Conservation (phyloP, 2,329 filamentous ascomycete genomes). For the Sclerotinia nivalis region DNA sequence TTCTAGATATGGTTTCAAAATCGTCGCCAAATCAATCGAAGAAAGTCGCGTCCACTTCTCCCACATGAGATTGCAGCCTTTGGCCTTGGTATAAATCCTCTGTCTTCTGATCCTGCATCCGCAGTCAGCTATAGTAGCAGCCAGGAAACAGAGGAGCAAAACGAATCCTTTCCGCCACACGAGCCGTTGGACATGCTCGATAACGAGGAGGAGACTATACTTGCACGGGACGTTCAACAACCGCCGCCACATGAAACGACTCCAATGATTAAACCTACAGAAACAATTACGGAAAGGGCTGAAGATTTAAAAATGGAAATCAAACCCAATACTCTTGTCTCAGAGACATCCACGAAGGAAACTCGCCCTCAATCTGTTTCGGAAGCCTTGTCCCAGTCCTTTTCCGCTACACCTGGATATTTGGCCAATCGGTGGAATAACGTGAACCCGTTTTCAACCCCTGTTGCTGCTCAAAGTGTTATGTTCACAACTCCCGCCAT, state of each 20-base stretch:
- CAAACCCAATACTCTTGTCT: background rate
- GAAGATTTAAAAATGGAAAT: background rate
- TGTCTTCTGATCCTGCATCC: constrained; percentile 39
- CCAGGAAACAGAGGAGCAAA: constrained; percentile 29
- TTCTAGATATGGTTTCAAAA: constrained; percentile 98
- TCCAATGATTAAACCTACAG: background rate
- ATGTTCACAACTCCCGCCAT: constrained; percentile 45
- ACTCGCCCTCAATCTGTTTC: constrained; percentile 28
- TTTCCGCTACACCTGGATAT: constrained; percentile 41
- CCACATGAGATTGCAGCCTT: constrained; percentile 71
- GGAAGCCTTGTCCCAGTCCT: constrained; percentile 35
- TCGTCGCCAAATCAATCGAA: constrained; percentile 85
- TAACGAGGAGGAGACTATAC: constrained; percentile 17
- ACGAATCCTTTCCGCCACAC: constrained; percentile 11
- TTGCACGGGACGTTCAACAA: background rate
- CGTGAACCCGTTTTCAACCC: constrained; percentile 52
- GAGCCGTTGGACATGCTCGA: constrained; percentile 10
- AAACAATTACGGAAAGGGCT: background rate
- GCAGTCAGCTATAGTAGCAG: constrained; percentile 32
- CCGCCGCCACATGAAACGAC: background rate
- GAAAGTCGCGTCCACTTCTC: constrained; percentile 81
- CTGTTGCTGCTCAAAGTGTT: constrained; percentile 43
- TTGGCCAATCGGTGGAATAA: constrained; percentile 57
- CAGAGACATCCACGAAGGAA: constrained; percentile 20
- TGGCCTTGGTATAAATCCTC: constrained; percentile 48